Evolutionary conservation across 2,329 filamentous ascomycete genomes (phyloP), one percentile per base, ranked within the genome.

Genomic region (Xylariomycetidae sp.): DNA sequence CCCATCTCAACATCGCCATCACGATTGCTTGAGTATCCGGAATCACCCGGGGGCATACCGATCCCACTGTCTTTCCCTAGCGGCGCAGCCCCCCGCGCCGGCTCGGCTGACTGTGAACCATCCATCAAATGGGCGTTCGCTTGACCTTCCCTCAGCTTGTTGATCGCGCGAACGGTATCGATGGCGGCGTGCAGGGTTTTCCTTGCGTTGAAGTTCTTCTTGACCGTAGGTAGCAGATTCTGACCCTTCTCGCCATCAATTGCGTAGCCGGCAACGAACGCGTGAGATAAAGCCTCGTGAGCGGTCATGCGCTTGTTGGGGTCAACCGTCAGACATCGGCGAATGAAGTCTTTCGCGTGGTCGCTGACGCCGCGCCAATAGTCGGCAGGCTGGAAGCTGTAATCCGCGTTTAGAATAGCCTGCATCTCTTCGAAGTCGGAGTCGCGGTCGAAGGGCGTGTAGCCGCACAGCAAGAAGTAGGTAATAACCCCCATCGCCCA

Each of bases 341-440:
- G 79, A 64, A 98, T 95, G 61, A 98, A 98, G 48, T 94, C 85
- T 52, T 93, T 85, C 25, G 90, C 85, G 30, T 79, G 74, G 32
- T 81, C 72, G 16, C 87, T 94, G 42, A 98, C 90, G 40, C 86
- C 87, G 42, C 89, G 84, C 92, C 92, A 98, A 71, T 96, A 96
- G 58, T 95, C 90, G 41, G 85, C 65, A 2, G 92, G 92, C 4
- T 86, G 90, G 62, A 96, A 98, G 54, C 79, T 85, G 69, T 96
- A 98, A 66, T 96, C 90, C 39, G 92, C 92, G 42, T 88, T 85
- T 36, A 96, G 77, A 56, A 98, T 98, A 49, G 92, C 92, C 67
- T 96, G 90, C 90, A 98, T 96, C 67, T 98, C 92, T 67, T 98
- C 92, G 54, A 96, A 81, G 63, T 98, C 95, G 50, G 81, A 90